These are phyloP conservation scores for Malus fusca DNA, from an alignment of 306 rosid genomes.

Conservation along the genomic window DNA sequence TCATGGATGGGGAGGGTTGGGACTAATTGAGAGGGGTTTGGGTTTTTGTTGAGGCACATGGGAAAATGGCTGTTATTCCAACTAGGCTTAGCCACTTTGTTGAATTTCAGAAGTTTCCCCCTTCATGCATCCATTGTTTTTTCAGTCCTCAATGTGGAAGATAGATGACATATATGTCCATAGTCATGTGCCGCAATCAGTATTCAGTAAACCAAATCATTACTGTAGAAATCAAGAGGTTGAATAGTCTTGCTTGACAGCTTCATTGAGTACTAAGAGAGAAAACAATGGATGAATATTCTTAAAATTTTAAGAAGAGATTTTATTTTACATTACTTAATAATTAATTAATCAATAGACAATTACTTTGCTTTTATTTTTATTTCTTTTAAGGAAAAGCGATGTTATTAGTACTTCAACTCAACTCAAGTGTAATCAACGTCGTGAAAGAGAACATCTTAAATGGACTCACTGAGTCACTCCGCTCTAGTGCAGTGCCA, in stretches of 20 bases:
- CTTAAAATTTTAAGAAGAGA: background rate
- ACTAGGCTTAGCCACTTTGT: conserved; percentile 14
- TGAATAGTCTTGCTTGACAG: conserved; percentile 23
- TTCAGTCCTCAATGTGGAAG: background rate
- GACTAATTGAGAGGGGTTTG: background rate
- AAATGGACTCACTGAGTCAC: too few relatives aligned
- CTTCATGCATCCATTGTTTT: background rate
- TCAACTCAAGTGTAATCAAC: too few relatives aligned
- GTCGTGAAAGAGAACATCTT: too few relatives aligned
- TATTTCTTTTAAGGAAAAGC: too few relatives aligned
- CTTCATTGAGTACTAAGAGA: background rate
- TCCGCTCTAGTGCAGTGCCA: too few relatives aligned
- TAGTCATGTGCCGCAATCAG: conserved; percentile 15
- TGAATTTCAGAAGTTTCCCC: conserved; percentile 27
- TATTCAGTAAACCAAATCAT: conserved; percentile 35
- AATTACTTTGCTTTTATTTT: too few relatives aligned
- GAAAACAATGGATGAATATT: background rate
- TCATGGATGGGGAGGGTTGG: background rate
- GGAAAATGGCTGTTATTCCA: conserved; percentile 20
- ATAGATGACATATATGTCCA: background rate
- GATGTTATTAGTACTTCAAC: too few relatives aligned
- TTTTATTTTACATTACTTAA: background rate
- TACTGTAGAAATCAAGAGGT: conserved; percentile 25
- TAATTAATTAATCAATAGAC: background rate
- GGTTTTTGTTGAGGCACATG: conserved; percentile 13